Percentiles rank a stretch among this genome's conserved stretches.
These are phyloP conservation scores for Cystobasidiaceae sp. DNA, from an alignment of 1,284 basidiomycete genomes.

Conservation along the genomic window DNA sequence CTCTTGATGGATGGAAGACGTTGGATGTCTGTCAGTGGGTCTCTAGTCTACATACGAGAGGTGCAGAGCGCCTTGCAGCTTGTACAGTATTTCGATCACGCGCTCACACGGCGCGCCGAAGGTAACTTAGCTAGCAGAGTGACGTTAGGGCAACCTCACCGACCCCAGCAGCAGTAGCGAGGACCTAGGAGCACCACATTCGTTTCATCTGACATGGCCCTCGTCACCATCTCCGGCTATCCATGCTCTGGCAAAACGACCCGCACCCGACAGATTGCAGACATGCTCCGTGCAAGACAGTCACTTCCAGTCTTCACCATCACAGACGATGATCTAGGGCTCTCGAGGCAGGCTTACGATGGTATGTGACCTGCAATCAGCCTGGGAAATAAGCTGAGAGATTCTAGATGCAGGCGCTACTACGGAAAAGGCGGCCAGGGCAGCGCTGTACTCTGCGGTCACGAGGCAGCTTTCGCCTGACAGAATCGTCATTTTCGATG, in stretches of 20 bases:
- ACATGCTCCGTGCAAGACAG: constrained; percentile 58
- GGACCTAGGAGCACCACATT: neutral
- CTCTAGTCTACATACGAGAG: too few relatives aligned
- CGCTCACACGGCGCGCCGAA: too few relatives aligned
- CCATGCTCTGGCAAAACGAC: constrained; percentile 79
- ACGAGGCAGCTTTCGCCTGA: constrained; percentile 67
- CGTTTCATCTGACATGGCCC: constrained; percentile 64
- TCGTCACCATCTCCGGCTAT: constrained; percentile 85
- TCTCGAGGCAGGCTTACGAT: constrained; percentile 65
- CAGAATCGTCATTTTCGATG: constrained; percentile 75
- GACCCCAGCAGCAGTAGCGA: neutral
- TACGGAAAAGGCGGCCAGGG: constrained; percentile 83
- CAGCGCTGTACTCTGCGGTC: constrained; percentile 76
- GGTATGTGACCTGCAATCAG: constrained; percentile 54
- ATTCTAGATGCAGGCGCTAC: constrained; percentile 57
- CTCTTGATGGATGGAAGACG: too few relatives aligned
- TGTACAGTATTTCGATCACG: too few relatives aligned
- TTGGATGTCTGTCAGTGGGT: too few relatives aligned
- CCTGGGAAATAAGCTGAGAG: neutral
- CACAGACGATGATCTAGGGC: constrained; percentile 68
- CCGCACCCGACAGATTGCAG: constrained; percentile 63
- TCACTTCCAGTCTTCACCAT: constrained; percentile 58
- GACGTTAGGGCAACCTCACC: neutral
- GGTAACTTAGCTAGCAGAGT: too few relatives aligned
- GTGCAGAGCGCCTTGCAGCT: too few relatives aligned